Base-by-base conservation (phyloP, 306 rosid genomes). In the Medicago lupulina region DNA sequence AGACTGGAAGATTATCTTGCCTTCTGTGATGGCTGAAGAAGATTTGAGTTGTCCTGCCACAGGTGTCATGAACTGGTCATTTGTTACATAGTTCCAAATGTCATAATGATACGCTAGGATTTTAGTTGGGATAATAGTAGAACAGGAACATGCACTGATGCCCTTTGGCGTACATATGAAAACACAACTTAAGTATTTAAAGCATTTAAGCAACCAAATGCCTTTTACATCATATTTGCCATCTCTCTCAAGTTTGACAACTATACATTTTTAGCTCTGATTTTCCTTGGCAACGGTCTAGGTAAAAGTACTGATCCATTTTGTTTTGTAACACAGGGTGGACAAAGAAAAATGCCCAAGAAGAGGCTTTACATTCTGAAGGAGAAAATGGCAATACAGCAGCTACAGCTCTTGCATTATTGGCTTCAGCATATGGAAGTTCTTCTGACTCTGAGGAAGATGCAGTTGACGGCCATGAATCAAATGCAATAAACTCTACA, bases 401-500 rank as follows among this genome's bases (percentile, higher is more conserved):
- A 34, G 38, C 38, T 34, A 34, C 38, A 43, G 99, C 99, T 67
- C 97, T 96, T 76, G 90, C 86, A 80, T 87, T 96, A 80, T 85
- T 95, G 77, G 97, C 97, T 74, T 86, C 90, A 59, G 83, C 89
- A 70, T 95, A 95, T 84, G 97, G 97, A 80, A 86, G 88, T 81
- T 86, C 92, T 55, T 95, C 99, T 14, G 99, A 96, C 82, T 89
- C 91, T 4, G 99, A 96, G 83, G 98, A 89, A 53, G 96, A 92
- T 81, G 74, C 80, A 16, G 82, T 80, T 46, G 79, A 80, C 46
- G 78, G 67, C 19, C 78, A 79, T 63, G 87, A 86, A 85, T 49
- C 80, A 38, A 85, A 76, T 67, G 58, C 53, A 55, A 59, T 64
- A 40, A 77, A 76, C 75, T 57, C 79, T 81, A 84, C 90, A 63